Evolutionary conservation across 2,329 filamentous ascomycete genomes (phyloP), one percentile per base, ranked within the genome.

Genomic region (Escovopsis weberi): DNA sequence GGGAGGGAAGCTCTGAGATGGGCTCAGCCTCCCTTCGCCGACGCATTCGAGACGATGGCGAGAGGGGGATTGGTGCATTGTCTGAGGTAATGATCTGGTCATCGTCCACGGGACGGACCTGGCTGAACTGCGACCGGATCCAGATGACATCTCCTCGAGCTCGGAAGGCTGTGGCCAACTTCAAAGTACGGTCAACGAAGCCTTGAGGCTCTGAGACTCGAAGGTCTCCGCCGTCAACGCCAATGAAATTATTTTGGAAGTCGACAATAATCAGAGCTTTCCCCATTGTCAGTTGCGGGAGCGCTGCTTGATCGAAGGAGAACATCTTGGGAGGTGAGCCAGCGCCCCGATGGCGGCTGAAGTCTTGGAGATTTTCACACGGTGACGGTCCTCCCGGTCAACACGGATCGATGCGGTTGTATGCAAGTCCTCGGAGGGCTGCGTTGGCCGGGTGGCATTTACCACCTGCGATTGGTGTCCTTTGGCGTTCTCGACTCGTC

Each of bases 231-330:
- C 76, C 70, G 2, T 74, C 15, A 33, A 23, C 63, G 6, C 76
- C 70, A 45, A 93, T 65, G 54, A 96, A 94, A 59, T 95, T 89
- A 53, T 93, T 86, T 56, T 96, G 91, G 33, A 94, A 75, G 54
- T 94, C 89, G 49, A 95, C 71, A 15, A 93, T 66, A 18, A 96
- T 67, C 37, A 98, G 69, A 1, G 85, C 89, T 62, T 74, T 75
- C 41, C 77, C 70, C 8, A 75, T 75, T 28, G 62, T 65, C 41
- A 81, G 60, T 39, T 71, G 63, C 10, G 77, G 77, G 18, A 80
- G 64, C 33, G 67, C 64, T 38, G 69, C 59, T 34, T 67, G 61
- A 51, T 78, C 71, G 56, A 80, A 75, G 47, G 70, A 57, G 54
- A 80, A 75, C 64, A 75, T 74, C 46, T 43, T 50, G 48, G 28